Evolutionary conservation across 768 basidiomycete species (phyloP).

Genomic region (Lentinula sp.): DNA sequence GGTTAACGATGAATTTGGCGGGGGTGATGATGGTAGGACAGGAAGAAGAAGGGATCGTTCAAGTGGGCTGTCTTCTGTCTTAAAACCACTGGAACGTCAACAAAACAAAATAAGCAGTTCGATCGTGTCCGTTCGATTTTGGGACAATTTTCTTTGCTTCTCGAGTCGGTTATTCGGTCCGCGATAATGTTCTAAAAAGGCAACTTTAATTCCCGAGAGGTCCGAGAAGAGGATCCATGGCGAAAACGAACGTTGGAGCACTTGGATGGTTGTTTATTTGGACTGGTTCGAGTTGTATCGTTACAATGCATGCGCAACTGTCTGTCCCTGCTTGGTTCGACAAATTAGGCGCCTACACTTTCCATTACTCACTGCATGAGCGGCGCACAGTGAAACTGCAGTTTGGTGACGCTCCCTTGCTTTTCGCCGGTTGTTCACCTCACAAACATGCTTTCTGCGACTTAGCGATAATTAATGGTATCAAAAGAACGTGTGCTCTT

Average conservation of each 20-base stretch:
- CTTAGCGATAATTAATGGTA: too few relatives aligned
- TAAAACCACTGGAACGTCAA: not conserved
- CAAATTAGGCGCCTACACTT: too few relatives aligned
- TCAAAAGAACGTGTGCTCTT: too few relatives aligned
- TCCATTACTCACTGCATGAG: too few relatives aligned
- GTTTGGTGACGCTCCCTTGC: too few relatives aligned
- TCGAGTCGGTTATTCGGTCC: not conserved
- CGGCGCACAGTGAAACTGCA: too few relatives aligned
- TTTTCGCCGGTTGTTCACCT: too few relatives aligned
- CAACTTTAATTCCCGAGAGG: not conserved
- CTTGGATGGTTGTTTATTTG: not conserved
- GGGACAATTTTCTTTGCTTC: not conserved
- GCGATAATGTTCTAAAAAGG: not conserved
- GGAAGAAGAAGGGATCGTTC: not conserved
- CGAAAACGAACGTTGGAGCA: too few relatives aligned
- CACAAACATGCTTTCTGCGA: too few relatives aligned
- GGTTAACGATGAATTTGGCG: not conserved
- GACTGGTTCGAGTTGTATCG: not conserved
- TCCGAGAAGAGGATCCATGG: not conserved
- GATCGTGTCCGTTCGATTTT: not conserved
- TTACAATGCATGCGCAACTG: too few relatives aligned
- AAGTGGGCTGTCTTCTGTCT: not conserved
- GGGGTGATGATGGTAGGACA: conserved; percentile 4
- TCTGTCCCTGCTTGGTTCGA: too few relatives aligned
- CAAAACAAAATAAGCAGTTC: not conserved